Percentiles rank a stretch among this genome's conserved stretches.
Conservation (phyloP, 1,284 basidiomycete species). For the Rhodotorula sp. region DNA sequence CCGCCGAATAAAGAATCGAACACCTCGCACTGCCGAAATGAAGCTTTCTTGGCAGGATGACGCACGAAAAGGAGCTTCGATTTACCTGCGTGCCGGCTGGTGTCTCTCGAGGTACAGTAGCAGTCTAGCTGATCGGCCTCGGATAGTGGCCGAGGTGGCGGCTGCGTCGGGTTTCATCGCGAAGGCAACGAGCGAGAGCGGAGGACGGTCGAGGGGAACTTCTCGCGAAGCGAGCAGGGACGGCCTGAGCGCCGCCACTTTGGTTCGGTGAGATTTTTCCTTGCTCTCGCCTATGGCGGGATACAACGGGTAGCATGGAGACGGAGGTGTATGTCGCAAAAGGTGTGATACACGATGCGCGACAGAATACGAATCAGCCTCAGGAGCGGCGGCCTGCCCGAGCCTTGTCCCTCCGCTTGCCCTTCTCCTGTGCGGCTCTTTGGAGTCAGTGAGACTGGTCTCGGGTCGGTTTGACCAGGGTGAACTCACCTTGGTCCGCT, state of each 20-base stretch:
- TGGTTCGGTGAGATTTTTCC: neutral
- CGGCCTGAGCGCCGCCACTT: neutral
- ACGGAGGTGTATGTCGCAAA: neutral
- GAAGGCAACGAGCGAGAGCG: neutral
- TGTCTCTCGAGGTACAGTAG: conserved; percentile 6
- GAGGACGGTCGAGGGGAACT: neutral
- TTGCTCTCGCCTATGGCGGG: neutral
- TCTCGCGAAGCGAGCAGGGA: too few species aligned
- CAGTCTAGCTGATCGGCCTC: neutral
- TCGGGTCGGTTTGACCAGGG: neutral
- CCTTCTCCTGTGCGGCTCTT: conserved; percentile 44
- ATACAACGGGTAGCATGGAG: neutral
- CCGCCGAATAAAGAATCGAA: neutral
- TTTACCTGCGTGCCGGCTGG: neutral
- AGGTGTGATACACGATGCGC: neutral
- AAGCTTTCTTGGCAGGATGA: neutral
- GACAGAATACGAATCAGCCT: neutral
- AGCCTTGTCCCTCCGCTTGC: conserved; percentile 72
- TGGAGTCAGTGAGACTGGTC: neutral
- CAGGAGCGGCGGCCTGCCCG: conserved; percentile 59
- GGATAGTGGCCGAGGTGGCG: neutral
- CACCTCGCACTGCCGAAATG: neutral
- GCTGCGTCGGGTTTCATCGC: too few species aligned
- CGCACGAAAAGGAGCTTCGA: neutral
- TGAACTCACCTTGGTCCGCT: conserved; percentile 56